These are phyloP conservation scores for Colletotrichum ledebouriae DNA, from an alignment of 2,329 filamentous ascomycete species.

Conservation along the genomic window DNA sequence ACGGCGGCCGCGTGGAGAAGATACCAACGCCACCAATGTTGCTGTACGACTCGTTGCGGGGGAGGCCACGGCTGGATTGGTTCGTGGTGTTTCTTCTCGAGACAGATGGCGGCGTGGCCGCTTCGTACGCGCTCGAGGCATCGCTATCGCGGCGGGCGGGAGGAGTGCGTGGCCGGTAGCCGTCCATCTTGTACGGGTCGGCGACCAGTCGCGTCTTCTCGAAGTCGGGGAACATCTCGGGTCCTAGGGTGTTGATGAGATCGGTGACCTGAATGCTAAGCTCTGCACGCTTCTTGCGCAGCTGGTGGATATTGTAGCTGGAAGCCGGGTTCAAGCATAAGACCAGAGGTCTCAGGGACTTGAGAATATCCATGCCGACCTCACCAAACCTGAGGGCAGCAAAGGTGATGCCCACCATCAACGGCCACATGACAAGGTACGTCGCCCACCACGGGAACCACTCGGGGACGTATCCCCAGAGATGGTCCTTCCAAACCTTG, in stretches of 20 bases:
- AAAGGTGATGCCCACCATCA: slow-evolving; percentile 92
- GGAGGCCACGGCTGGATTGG: slow-evolving; percentile 68
- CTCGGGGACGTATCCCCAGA: slow-evolving; percentile 84
- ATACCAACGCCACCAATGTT: slow-evolving; percentile 90
- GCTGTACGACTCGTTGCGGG: slow-evolving; percentile 93
- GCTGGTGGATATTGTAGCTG: slow-evolving; percentile 83
- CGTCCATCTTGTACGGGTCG: slow-evolving; percentile 61
- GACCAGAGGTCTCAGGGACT: slow-evolving; percentile 89
- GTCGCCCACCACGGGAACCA: slow-evolving; percentile 86
- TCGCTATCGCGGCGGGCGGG: slow-evolving; percentile 62
- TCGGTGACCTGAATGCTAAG: slow-evolving; percentile 88
- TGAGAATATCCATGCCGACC: slow-evolving; percentile 98
- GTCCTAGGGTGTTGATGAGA: slow-evolving; percentile 93
- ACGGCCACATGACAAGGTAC: slow-evolving; percentile 78
- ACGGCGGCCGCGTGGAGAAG: slow-evolving; percentile 90
- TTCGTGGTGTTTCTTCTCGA: slow-evolving; percentile 63
- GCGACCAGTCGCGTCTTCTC: slow-evolving; percentile 79
- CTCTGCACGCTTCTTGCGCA: slow-evolving; percentile 78
- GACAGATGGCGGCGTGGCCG: slow-evolving; percentile 56
- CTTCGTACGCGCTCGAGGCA: slow-evolving; percentile 57
- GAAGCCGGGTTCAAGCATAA: slow-evolving; percentile 88
- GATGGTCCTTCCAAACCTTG: slow-evolving; percentile 84
- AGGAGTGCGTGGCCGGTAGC: slow-evolving; percentile 46
- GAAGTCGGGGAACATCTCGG: slow-evolving; percentile 98
- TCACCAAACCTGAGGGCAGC: slow-evolving; percentile 95